Evolutionary conservation across 352 stramenopile species (phyloP).

Genomic region (Blastocystis sp.): DNA sequence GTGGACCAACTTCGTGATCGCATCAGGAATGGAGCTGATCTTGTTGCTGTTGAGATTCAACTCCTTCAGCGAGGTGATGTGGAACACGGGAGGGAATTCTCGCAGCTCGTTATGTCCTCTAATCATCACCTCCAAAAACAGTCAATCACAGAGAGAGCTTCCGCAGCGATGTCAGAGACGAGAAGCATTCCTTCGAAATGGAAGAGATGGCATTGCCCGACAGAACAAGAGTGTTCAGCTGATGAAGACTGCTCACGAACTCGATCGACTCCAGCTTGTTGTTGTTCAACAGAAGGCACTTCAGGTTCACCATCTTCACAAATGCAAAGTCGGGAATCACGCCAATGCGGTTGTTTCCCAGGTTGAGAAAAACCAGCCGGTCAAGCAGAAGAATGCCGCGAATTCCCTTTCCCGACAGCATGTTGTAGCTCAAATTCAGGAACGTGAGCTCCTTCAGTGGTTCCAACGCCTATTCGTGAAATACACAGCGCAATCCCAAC

Average conservation of each 20-base stretch:
- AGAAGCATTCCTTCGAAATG: slow-evolving; percentile 40
- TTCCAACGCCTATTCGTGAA: slow-evolving; percentile 12
- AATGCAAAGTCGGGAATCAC: slow-evolving; percentile 60
- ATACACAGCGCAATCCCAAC: neutral
- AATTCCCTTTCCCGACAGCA: slow-evolving; percentile 63
- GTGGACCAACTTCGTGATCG: slow-evolving; percentile 4
- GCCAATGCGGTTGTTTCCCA: slow-evolving; percentile 63
- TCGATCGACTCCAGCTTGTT: slow-evolving; percentile 50
- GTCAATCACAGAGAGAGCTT: slow-evolving; percentile 38
- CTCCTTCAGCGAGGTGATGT: slow-evolving; percentile 42
- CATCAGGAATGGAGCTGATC: slow-evolving; percentile 65
- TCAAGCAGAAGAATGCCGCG: slow-evolving; percentile 55
- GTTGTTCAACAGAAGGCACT: slow-evolving; percentile 57
- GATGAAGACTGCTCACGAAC: slow-evolving; percentile 33
- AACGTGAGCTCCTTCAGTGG: slow-evolving; percentile 26
- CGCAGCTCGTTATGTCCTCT: slow-evolving; percentile 55
- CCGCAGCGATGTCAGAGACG: slow-evolving; percentile 4
- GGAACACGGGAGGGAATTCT: slow-evolving; percentile 49
- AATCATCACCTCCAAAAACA: neutral
- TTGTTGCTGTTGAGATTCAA: slow-evolving; percentile 61
- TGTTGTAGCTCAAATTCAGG: slow-evolving; percentile 49
- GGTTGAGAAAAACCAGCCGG: slow-evolving; percentile 58
- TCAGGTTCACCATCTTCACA: slow-evolving; percentile 43
- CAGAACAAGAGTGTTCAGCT: slow-evolving; percentile 54
- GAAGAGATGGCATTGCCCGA: slow-evolving; percentile 54